These are phyloP conservation scores for Posidonia oceanica DNA, from an alignment of 116 monocot genomes.

Conservation along the genomic window DNA sequence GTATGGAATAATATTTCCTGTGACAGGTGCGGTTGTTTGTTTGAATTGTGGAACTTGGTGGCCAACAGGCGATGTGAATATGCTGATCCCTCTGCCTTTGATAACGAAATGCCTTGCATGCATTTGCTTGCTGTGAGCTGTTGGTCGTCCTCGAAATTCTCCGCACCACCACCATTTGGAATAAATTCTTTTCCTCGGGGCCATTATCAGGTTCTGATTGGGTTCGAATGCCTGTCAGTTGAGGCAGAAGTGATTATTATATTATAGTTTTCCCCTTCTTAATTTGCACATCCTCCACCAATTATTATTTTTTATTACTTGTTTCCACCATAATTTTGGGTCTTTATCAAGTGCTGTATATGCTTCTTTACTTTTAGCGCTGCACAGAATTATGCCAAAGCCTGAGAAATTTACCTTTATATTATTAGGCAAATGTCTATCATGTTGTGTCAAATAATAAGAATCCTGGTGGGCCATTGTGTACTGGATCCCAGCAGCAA, in stretches of 20 bases:
- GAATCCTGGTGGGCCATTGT: conserved; percentile 6
- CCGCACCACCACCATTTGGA: conserved; percentile 15
- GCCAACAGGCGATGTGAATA: conserved; percentile 9
- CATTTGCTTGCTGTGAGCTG: conserved; percentile 8
- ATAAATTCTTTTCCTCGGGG: conserved; percentile 18
- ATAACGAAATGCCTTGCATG: conserved; percentile 7
- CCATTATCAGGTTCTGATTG: conserved; percentile 14
- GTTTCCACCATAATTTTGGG: not conserved
- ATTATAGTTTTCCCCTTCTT: conserved; percentile 1
- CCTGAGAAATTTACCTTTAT: not conserved
- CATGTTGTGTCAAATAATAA: conserved; percentile 1
- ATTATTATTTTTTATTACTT: not conserved
- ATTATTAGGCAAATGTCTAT: not conserved
- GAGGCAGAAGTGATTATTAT: conserved; percentile 4
- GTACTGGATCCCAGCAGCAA: conserved; percentile 1
- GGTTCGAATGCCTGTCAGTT: conserved; percentile 9
- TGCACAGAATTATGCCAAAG: not conserved
- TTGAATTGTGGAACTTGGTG: conserved; percentile 2
- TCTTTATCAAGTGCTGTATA: conserved; percentile 6
- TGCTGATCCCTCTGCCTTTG: conserved; percentile 12
- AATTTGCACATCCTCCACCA: not conserved
- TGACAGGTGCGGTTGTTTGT: conserved; percentile 1
- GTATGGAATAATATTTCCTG: conserved; percentile 6
- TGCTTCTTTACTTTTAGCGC: not conserved
- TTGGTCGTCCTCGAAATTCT: conserved; percentile 12